These are phyloP conservation scores for Penicillium silybi DNA, from an alignment of 495 filamentous ascomycete species.

Conservation along the genomic window DNA sequence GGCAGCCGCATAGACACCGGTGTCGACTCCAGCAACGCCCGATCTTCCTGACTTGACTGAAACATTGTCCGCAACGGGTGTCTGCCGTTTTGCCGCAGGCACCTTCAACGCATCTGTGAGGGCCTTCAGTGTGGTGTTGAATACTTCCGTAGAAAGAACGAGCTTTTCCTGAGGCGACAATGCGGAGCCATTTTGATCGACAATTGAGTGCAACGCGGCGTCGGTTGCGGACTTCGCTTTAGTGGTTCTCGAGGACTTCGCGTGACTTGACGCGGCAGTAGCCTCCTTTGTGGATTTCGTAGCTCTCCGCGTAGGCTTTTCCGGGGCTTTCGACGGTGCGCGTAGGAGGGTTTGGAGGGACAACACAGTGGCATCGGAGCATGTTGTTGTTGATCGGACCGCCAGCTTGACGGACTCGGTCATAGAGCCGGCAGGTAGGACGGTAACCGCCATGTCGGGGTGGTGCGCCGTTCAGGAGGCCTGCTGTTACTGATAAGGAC, in stretches of 20 bases:
- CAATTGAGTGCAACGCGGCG: constrained; percentile 23
- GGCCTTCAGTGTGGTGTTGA: constrained; percentile 70
- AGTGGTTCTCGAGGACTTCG: constrained; percentile 32
- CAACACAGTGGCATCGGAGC: constrained; percentile 43
- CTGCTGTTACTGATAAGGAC: constrained; percentile 14
- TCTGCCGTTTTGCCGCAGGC: constrained; percentile 16
- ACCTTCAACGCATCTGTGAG: constrained; percentile 69
- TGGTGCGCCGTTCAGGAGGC: constrained; percentile 5
- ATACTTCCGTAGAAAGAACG: constrained; percentile 73
- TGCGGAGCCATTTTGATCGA: constrained; percentile 33
- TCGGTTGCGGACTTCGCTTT: constrained; percentile 31
- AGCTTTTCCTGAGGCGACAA: constrained; percentile 59
- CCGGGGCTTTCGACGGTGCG: constrained; percentile 22
- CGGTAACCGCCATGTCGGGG: constrained; percentile 36
- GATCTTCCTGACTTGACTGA: constrained; percentile 37
- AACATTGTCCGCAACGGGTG: constrained; percentile 34
- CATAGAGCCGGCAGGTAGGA: constrained; percentile 30
- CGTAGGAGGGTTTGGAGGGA: constrained; percentile 46
- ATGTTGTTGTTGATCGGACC: constrained; percentile 46
- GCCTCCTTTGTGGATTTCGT: constrained; percentile 24
- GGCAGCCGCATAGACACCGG: constrained; percentile 44
- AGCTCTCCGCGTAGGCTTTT: constrained; percentile 21
- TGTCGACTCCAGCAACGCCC: constrained; percentile 23
- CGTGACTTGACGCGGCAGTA: constrained; percentile 22
- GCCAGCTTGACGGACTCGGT: constrained; percentile 47